Conservation (phyloP, 768 basidiomycete species). For the Lactifluus volemus region DNA sequence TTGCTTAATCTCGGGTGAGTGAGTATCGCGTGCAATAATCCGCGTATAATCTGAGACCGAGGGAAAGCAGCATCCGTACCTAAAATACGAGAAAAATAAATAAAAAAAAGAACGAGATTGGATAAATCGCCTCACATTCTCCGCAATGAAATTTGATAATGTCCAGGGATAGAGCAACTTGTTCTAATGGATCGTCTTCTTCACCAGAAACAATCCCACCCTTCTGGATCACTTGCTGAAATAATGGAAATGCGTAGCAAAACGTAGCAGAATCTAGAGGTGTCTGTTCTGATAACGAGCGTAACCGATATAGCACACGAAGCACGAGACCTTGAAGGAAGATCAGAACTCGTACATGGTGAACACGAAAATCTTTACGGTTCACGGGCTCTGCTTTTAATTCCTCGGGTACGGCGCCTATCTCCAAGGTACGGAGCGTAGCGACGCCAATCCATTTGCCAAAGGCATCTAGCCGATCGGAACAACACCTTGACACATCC, state of each 20-base stretch:
- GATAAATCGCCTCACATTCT: conserved; percentile 48
- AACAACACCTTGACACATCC: conserved; percentile 63
- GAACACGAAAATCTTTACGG: conserved; percentile 31
- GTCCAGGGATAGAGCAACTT: conserved; percentile 65
- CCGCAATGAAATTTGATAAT: conserved; percentile 63
- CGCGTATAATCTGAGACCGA: conserved; percentile 54
- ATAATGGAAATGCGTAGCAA: conserved; percentile 68
- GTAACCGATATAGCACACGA: conserved; percentile 78
- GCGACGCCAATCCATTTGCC: conserved; percentile 75
- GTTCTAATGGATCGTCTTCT: conserved; percentile 71
- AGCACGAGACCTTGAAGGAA: conserved; percentile 55
- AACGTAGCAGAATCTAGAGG: conserved; percentile 84
- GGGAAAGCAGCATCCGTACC: conserved; percentile 70
- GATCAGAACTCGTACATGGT: not conserved
- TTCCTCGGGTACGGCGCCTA: conserved; percentile 61
- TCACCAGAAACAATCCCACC: conserved; percentile 62
- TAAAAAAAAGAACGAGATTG: not conserved
- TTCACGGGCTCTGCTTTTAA: conserved; percentile 63
- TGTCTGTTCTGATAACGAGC: conserved; percentile 69
- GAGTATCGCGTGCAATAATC: conserved; percentile 63
- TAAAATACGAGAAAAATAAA: conserved; percentile 25
- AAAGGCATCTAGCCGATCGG: conserved; percentile 62
- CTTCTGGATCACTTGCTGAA: conserved; percentile 54
- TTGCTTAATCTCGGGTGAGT: conserved; percentile 76
- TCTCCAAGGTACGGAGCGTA: conserved; percentile 63